Percentiles rank a stretch among this genome's conserved stretches.
Conservation (phyloP, 2,329 filamentous ascomycete genomes). For the Exophiala oligosperma region DNA sequence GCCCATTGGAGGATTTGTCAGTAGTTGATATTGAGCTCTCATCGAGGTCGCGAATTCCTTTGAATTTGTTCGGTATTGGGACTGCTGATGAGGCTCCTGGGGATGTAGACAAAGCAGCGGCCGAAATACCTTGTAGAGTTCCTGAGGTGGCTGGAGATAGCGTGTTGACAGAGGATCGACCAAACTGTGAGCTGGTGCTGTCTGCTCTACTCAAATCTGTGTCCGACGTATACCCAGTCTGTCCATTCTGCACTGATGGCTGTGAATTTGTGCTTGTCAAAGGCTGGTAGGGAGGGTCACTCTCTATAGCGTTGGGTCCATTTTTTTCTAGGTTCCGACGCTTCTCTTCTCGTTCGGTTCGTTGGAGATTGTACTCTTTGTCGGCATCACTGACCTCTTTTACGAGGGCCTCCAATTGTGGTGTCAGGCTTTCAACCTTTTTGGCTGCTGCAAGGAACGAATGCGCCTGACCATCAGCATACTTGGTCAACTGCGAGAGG, state of each 20-base stretch:
- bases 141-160: slow-evolving; percentile 34
- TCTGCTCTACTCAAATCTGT: slow-evolving; percentile 71
- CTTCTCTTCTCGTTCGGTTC: slow-evolving; percentile 95
- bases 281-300: slow-evolving; percentile 64
- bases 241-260: slow-evolving; percentile 40
- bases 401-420: slow-evolving; percentile 84
- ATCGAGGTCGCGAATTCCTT: slow-evolving; percentile 87
- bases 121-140: slow-evolving; percentile 27
- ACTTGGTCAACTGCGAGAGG: slow-evolving; percentile 88
- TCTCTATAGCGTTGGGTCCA: slow-evolving; percentile 61
- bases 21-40: slow-evolving; percentile 68
- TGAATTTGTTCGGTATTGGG: slow-evolving; percentile 65
- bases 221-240: slow-evolving; percentile 60
- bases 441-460: slow-evolving; percentile 80
- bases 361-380: slow-evolving; percentile 93
- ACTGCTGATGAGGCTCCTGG: slow-evolving; percentile 36
- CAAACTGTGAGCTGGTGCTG: slow-evolving; percentile 69
- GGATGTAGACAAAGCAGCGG: slow-evolving; percentile 40
- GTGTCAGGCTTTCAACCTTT: slow-evolving; percentile 81
- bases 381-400: slow-evolving; percentile 89
- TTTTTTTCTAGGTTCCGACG: slow-evolving; percentile 85
- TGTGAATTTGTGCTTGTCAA: slow-evolving; percentile 34
- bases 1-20: slow-evolving; percentile 51
- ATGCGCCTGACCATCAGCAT: slow-evolving; percentile 84
- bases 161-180: slow-evolving; percentile 44